phyloP scores from a whole-genome alignment of 352 stramenopile species.

The Phytophthora sojae region DNA sequence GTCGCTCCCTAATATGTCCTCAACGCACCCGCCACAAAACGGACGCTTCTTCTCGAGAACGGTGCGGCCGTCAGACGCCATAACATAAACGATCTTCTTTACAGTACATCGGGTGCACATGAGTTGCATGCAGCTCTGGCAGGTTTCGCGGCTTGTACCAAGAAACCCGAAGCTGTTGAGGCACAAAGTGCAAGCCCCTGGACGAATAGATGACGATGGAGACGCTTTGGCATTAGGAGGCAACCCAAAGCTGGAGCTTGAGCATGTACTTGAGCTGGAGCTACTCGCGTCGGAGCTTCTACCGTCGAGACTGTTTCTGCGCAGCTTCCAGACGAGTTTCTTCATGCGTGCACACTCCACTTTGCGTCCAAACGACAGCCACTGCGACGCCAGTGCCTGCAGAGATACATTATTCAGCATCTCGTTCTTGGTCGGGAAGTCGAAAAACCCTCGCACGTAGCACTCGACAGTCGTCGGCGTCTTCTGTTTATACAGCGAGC shows the following conservation, averaged over 20 bases:
- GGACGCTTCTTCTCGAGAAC: slow-evolving; percentile 35
- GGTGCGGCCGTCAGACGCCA: slow-evolving; percentile 26
- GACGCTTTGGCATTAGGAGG: background rate
- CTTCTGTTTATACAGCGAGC: slow-evolving; percentile 48
- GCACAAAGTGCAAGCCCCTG: slow-evolving; percentile 21
- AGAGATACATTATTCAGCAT: slow-evolving; percentile 41
- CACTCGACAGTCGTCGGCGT: slow-evolving; percentile 39
- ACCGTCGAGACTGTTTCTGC: slow-evolving; percentile 23
- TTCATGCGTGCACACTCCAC: slow-evolving; percentile 48
- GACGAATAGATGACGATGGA: slow-evolving; percentile 1
- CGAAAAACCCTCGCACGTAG: slow-evolving; percentile 52
- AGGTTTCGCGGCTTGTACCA: slow-evolving; percentile 23
- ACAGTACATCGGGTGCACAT: slow-evolving; percentile 33
- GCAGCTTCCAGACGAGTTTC: slow-evolving; percentile 49
- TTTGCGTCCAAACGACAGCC: slow-evolving; percentile 34
- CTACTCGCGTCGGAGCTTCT: slow-evolving; percentile 10
- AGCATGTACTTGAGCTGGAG: slow-evolving; percentile 13
- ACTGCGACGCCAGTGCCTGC: slow-evolving; percentile 35
- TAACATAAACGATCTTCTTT: slow-evolving; percentile 31
- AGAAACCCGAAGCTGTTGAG: slow-evolving; percentile 36
- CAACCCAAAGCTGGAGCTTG: slow-evolving; percentile 16
- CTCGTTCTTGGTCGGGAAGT: slow-evolving; percentile 37
- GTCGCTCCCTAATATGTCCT: slow-evolving; percentile 21
- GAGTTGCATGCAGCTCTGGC: slow-evolving; percentile 21
- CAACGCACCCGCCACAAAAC: slow-evolving; percentile 33